phyloP scores from a whole-genome alignment of 2,329 filamentous ascomycete species.

The Paecilomyces formosus region DNA sequence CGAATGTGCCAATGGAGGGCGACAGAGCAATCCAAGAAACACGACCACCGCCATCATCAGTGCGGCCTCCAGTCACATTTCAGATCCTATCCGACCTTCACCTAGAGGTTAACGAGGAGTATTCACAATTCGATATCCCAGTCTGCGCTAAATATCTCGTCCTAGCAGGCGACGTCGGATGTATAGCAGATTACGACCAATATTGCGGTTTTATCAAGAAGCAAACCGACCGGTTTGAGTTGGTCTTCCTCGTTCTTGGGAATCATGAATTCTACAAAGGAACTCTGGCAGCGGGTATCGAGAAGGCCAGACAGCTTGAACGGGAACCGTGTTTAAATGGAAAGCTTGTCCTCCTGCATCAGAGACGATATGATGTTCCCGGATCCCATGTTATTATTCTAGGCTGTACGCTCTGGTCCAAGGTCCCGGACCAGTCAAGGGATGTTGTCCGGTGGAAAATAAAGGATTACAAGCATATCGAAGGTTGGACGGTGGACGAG shows the following conservation, averaged over 20 bases:
- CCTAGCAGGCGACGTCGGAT: conserved; percentile 26
- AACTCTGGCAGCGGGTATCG: conserved; percentile 10
- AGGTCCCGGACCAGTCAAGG: conserved; percentile 32
- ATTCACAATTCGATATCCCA: conserved; percentile 14
- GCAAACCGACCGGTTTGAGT: conserved; percentile 17
- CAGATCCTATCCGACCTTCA: conserved; percentile 21
- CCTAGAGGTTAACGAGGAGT: conserved; percentile 17
- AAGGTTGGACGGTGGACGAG: conserved; percentile 40
- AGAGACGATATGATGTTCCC: conserved; percentile 6
- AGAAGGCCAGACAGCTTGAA: conserved; percentile 8
- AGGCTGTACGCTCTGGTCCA: conserved; percentile 51
- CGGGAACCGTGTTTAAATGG: conserved; percentile 9
- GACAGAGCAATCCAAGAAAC: background rate
- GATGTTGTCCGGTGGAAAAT: conserved; percentile 36
- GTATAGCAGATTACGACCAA: conserved; percentile 13
- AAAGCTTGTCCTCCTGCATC: conserved; percentile 12
- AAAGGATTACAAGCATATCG: conserved; percentile 47
- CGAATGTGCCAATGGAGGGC: background rate
- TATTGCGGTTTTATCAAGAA: conserved; percentile 15
- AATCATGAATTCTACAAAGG: conserved; percentile 25
- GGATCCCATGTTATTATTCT: conserved; percentile 38
- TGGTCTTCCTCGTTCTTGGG: conserved; percentile 23
- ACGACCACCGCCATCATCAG: background rate
- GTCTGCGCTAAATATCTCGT: conserved; percentile 12
- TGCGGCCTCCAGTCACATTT: conserved; percentile 2